A percentile compares a stretch with the other conserved stretches of the same genome.
These are phyloP conservation scores for Discostella stelligeroides DNA, from an alignment of 108 stramenopile species.

Conservation along the genomic window DNA sequence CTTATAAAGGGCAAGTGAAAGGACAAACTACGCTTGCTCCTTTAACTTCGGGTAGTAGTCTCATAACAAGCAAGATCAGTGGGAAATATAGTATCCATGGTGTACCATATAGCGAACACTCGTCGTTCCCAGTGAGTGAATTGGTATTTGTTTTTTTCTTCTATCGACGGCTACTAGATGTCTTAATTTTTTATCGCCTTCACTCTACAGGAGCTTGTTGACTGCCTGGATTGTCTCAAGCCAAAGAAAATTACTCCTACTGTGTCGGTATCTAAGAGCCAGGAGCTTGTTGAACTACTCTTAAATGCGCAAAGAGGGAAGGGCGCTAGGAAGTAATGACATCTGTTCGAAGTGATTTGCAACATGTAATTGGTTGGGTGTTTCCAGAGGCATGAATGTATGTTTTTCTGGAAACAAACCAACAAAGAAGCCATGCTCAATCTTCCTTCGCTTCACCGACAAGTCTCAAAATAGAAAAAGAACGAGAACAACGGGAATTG, in stretches of 20 bases:
- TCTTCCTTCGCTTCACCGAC: no score
- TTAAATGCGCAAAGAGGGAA: slow-evolving; percentile 30
- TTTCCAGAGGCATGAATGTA: no score
- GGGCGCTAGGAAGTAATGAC: no score
- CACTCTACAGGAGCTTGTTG: slow-evolving; percentile 67
- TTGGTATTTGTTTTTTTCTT: not conserved
- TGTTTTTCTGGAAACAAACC: no score
- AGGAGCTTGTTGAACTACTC: slow-evolving; percentile 69
- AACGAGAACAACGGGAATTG: not conserved
- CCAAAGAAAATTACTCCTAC: slow-evolving; percentile 83
- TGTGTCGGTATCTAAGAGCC: slow-evolving; percentile 71
- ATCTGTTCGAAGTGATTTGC: no score
- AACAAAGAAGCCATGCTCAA: no score
- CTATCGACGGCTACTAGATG: not conserved
- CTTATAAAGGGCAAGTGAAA: slow-evolving; percentile 28
- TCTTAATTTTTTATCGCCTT: not conserved
- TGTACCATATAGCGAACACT: slow-evolving; percentile 92
- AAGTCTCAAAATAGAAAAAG: no score
- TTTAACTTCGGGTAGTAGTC: slow-evolving; percentile 18
- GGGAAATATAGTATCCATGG: slow-evolving; percentile 71
- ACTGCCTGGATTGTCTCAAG: slow-evolving; percentile 71
- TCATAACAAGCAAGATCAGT: slow-evolving; percentile 54
- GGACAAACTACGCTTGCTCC: slow-evolving; percentile 10
- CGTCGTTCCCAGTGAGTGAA: slow-evolving; percentile 58
- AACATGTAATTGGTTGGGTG: no score